phyloP scores from a whole-genome alignment of 2,329 filamentous ascomycete species.

The Penicillium griseofulvum region DNA sequence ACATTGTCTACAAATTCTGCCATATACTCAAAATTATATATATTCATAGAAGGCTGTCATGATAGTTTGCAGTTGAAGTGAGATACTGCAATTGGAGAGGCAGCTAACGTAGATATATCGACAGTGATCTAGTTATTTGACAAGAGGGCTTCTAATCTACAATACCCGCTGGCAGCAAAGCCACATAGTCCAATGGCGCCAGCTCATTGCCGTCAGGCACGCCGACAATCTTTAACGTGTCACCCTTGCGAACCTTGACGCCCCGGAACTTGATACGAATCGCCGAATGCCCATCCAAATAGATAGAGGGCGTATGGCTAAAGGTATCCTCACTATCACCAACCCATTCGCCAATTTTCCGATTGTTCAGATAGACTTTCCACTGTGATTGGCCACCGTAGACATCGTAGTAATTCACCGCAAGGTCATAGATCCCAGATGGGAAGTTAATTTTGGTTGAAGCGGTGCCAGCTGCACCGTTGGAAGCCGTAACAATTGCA shows the following conservation, averaged over 20 bases:
- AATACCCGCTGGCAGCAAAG: slow-evolving; percentile 57
- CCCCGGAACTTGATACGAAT: slow-evolving; percentile 59
- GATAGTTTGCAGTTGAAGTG: background rate
- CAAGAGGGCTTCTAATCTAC: slow-evolving; percentile 48
- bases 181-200: slow-evolving; percentile 66
- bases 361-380: slow-evolving; percentile 54
- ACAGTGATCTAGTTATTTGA: background rate
- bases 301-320: slow-evolving; percentile 57
- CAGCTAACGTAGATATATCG: background rate
- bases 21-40: background rate
- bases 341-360: slow-evolving; percentile 56
- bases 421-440: slow-evolving; percentile 60
- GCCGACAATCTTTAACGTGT: slow-evolving; percentile 56
- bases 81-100: background rate
- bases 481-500: slow-evolving; percentile 57
- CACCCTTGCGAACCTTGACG: slow-evolving; percentile 52
- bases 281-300: slow-evolving; percentile 65
- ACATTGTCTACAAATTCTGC: background rate
- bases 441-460: slow-evolving; percentile 48
- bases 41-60: background rate
- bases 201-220: slow-evolving; percentile 59
- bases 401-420: slow-evolving; percentile 66
- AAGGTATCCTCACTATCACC: slow-evolving; percentile 60
- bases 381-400: slow-evolving; percentile 58
- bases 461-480: slow-evolving; percentile 53